These are phyloP conservation scores for Skeletonema potamos DNA, from an alignment of 108 stramenopile genomes.

Conservation along the genomic window DNA sequence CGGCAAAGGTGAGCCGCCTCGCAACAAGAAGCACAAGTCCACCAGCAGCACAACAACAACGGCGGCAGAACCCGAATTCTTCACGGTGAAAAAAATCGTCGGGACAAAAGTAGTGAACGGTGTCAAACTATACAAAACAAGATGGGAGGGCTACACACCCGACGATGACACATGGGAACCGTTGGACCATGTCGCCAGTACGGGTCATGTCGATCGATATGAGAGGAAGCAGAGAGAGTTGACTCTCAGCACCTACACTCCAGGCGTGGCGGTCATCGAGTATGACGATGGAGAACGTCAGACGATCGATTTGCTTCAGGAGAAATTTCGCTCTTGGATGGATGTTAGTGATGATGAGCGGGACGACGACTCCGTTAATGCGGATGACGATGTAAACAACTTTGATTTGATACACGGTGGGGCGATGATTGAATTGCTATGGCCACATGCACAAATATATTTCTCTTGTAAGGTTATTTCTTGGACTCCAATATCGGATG, in stretches of 20 bases:
- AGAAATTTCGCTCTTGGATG: conserved; percentile 26
- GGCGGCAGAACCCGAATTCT: neutral
- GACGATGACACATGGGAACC: conserved; percentile 43
- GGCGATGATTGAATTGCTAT: conserved; percentile 26
- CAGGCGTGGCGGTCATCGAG: conserved; percentile 39
- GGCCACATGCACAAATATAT: conserved; percentile 21
- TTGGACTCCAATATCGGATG: conserved; percentile 22
- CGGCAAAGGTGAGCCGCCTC: neutral
- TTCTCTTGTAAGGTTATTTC: conserved; percentile 29
- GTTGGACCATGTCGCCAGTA: conserved; percentile 22
- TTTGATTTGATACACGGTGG: conserved; percentile 16
- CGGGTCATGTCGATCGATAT: conserved; percentile 42
- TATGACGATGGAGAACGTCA: conserved; percentile 36
- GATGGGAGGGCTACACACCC: conserved; percentile 34
- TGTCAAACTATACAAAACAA: conserved; percentile 9
- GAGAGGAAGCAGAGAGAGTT: conserved; percentile 14
- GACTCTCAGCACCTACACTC: conserved; percentile 5
- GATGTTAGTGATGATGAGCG: conserved; percentile 9
- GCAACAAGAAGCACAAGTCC: neutral
- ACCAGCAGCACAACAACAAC: neutral
- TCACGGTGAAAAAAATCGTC: conserved; percentile 31
- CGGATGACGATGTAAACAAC: conserved; percentile 17
- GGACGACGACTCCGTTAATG: neutral
- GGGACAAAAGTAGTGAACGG: conserved; percentile 3
- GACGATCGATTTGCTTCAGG: conserved; percentile 30